Base-by-base conservation (phyloP, 805 yeast species). In the Candida ponderosae region DNA sequence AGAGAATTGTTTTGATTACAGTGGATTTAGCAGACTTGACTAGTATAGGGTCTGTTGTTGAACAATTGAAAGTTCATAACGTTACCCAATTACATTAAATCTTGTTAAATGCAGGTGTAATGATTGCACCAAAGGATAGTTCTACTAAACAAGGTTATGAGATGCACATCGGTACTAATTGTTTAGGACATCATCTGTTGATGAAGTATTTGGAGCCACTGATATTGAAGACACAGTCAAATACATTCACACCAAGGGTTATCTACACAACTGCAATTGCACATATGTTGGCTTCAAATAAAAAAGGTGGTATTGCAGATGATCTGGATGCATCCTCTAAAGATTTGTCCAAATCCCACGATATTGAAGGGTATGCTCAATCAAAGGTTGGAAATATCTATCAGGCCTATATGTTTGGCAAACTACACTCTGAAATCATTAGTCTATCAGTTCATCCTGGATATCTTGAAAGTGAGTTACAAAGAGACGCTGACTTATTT, bases 61-160 rank as follows among this genome's bases (percentile, higher is more conserved):
- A 50, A 6, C 44, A 53, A 27, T 44, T 66, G 26, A 31, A 51
- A 13, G 29, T 35, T 6, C 10, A 34, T 1, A 29, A 24, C 10
- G 41, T 46, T 19, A 58, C 60, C 16, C 39, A 43, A 6, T 40
- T 69, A 28, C 60, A 69, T 36, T 53, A 62, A 3, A 54, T 65
- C 17, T 51, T 69, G 24, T 62, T 65, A 43, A 70, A 70, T 46
- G 74, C 73, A 10, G 72, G 72, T 26, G 62, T 70, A 4, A 64
- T 66, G 68, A 40, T 37, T 9, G 66, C 67, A 3, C 65, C 70
- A 4, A 35, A 34, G 19, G 65, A 60, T 1, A 43, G 63, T 8
- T 41, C 39, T 24, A 61, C 76, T 5, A 49, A 36, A 10, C 74
- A 73, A 50, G 74, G 72, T 8, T 62, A 56, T 38, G 78, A 73